Evolutionary conservation across 1,139 yeast genomes (phyloP), one percentile per base, ranked within the genome.

Genomic region (Blastobotrys niveus): DNA sequence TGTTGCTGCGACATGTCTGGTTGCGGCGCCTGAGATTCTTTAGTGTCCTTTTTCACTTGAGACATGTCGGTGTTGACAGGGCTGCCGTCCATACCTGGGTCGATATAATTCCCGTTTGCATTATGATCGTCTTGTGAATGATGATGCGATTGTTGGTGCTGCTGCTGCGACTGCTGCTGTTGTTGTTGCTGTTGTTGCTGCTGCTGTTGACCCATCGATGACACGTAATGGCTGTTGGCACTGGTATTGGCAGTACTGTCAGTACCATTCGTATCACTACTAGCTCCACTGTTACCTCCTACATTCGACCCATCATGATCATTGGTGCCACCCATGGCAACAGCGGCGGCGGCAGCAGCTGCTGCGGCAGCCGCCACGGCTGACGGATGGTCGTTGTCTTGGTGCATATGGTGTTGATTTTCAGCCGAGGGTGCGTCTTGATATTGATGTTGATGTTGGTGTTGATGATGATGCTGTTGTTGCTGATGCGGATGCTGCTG

Each of bases 321-420:
- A 2, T 15, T 3, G 38, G 27, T 5, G 15, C 27, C 17, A 6
- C 39, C 5, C 12, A 24, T 12, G 12, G 35, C 41, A 6, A 29
- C 41, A 15, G 41, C 35, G 9, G 41, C 41, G 6, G 41, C 32
- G 5, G 14, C 18, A 14, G 26, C 32, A 6, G 21, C 39, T 12
- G 22, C 32, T 5, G 26, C 24, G 19, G 24, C 40, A 10, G 34
- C 40, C 10, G 40, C 22, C 29, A 14, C 30, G 5, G 31, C 31
- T n/a, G n/a, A n/a, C n/a, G n/a, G 27, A 24, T 24, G 27, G 27
- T 24, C 10, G 12, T 24, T 8, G 12, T 24, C 10, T 8, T 8
- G 8, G 27, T 24, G 27, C 12, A 12, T 8, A 24, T 24, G 27
- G 8, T 24, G 27, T 24, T 24, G 27, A 24, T 8, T 8, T 8